Evolutionary conservation across 2,329 filamentous ascomycete species (phyloP), one percentile per base, ranked within the genome.

Genomic region (Rhinocladiella similis): DNA sequence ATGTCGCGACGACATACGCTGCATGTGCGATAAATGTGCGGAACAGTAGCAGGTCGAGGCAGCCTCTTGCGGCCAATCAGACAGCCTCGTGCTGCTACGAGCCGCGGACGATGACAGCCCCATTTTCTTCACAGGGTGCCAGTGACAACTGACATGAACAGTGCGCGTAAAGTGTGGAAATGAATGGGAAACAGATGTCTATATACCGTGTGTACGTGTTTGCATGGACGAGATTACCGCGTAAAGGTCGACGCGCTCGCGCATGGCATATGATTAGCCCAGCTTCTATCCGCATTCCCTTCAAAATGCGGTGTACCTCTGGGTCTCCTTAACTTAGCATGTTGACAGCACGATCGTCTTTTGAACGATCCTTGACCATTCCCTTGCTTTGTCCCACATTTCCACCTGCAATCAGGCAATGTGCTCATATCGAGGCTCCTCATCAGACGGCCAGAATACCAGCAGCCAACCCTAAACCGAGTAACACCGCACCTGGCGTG

Each of bases 31-130:
- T 57, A 53, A 57, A 47, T 54, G 43, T 57, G 58, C 55, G 59
- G 59, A 46, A 47, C 38, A 29, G 47, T 38, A 41, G 29, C 47
- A 49, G 43, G 55, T 53, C 33, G 33, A 45, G 38, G 50, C 39
- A 57, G 12, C 5, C 38, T 43, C 51, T 56, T 59, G 53, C 43
- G 29, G 46, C 59, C 59, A 62, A 62, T 62, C 59, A 62, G 27
- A 54, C 20, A 14, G 29, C 50, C 59, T 47, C 59, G 59, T 62
- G 59, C 50, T 39, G 51, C 45, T 47, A 50, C 47, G 53, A 54
- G 43, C 53, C 47, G 38, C 36, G 56, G 35, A 18, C 41, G 50
- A 49, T 47, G 46, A 27, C 46, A 53, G 38, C 50, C 41, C 13
- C 58, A 61, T 33, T 25, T 54, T 42, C 25, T 18, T 9, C 12